Base-by-base conservation (phyloP, 805 yeast species). In the Ascoidea tarda region DNA sequence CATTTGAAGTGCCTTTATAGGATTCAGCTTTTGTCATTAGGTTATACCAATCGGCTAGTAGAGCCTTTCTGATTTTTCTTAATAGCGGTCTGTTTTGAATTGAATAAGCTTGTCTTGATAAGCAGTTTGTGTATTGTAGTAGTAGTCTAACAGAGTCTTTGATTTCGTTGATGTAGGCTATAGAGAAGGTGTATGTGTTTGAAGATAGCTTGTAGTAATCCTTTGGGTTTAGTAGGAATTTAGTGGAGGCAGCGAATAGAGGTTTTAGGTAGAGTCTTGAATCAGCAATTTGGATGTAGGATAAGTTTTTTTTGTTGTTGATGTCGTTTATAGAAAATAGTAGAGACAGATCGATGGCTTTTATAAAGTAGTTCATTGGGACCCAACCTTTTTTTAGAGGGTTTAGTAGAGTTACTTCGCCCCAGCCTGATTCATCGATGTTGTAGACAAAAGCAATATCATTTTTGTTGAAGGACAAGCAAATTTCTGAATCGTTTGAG, bases 341-440 rank as follows among this genome's bases (percentile, higher is more conserved):
- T 21, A 21, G 28, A 21, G 28, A 21, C 3, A 2, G 28, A 10
- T 64, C 66, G 4, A 79, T 60, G 4, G 69, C 62, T 54, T 70
- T 73, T 5, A 81, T 68, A 60, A 85, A 86, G 66, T 83, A 86
- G 62, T 85, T 86, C 75, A 86, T 81, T 3, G 95, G 95, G 16
- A 85, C 87, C 95, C 95, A 86, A 16, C 95, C 95, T 56, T 88
- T 68, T 59, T 75, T 74, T 51, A 81, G 69, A 12, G 81, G 71
- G 53, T 78, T 81, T 6, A 85, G 66, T 46, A 84, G 61, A 0
- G 90, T 85, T 2, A 85, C 93, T 63, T 86, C 95, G 55, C 90
- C 91, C 95, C 95, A 86, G 0, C 93, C 95, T 21, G 88, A 81
- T 52, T 82, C 82, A 63, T 85, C 93, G 28, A 84, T 77, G 6